Conservation (phyloP, 805 yeast genomes). For the Starmerella davenportii region DNA sequence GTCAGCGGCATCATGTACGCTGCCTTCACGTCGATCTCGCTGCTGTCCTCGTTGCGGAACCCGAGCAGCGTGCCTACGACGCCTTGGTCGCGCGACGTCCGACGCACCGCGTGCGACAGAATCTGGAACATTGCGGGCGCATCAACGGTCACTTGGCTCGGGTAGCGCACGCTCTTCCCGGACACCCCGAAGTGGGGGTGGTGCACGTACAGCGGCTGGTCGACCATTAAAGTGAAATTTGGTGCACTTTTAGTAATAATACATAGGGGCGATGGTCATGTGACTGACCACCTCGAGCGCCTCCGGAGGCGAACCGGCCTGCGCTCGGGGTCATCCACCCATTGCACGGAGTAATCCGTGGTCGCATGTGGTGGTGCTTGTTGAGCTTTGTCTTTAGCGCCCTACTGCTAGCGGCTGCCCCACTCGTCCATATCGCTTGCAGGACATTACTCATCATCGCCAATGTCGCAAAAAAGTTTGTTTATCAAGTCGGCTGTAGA, state of each 20-base stretch:
- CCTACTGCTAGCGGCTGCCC: no score
- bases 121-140: constrained; percentile 60
- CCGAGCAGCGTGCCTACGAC: constrained; percentile 74
- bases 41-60: constrained; percentile 65
- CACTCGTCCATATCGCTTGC: no score
- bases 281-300: no score
- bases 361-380: no score
- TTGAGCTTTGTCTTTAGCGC: no score
- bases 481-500: constrained; percentile 72
- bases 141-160: constrained; percentile 32
- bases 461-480: no score
- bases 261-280: no score
- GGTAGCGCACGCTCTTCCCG: constrained; percentile 17
- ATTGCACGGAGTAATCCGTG: no score
- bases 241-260: no score
- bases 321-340: no score
- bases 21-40: constrained; percentile 50
- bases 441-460: no score
- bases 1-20: constrained; percentile 58
- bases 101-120: constrained; percentile 49
- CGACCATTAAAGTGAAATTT: background rate
- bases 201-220: constrained; percentile 10
- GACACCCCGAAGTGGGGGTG: constrained; percentile 14
- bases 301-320: no score
- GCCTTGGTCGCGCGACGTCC: constrained; percentile 36